phyloP scores from a whole-genome alignment of 116 monocot genomes.

The Papilionanthe hybrid region DNA sequence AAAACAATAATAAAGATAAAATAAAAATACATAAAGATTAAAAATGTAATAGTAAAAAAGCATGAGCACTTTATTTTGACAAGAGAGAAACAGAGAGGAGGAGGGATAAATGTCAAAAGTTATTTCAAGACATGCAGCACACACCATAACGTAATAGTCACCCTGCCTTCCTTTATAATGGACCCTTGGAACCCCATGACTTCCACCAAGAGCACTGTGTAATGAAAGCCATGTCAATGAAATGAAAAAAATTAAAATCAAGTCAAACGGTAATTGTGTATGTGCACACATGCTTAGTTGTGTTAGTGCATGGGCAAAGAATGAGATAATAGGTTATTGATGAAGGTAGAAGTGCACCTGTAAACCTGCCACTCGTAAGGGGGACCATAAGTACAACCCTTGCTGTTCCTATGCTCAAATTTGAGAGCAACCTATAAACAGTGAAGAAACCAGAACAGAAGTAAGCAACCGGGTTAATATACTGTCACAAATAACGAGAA shows the following conservation, averaged over 20 bases:
- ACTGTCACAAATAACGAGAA: not conserved
- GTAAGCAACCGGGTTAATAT: not conserved
- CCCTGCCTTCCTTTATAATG: slow-evolving; percentile 89
- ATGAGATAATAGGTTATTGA: not conserved
- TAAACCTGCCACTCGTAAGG: slow-evolving; percentile 98
- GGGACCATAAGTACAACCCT: slow-evolving; percentile 87
- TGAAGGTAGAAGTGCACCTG: slow-evolving; percentile 27
- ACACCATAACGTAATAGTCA: slow-evolving; percentile 91
- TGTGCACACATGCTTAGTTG: not conserved
- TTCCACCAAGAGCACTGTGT: slow-evolving; percentile 73
- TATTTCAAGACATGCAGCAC: not conserved
- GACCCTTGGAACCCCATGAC: slow-evolving; percentile 76
- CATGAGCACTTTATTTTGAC: not conserved
- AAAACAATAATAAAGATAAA: not conserved
- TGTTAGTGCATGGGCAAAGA: not conserved
- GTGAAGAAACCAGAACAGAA: not conserved
- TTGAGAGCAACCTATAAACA: slow-evolving; percentile 73
- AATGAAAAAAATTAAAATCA: not conserved
- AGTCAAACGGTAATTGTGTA: not conserved
- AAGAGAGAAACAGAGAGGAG: not conserved
- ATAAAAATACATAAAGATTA: not conserved
- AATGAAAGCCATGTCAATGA: slow-evolving; percentile 10
- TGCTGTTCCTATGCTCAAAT: slow-evolving; percentile 85
- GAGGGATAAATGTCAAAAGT: not conserved
- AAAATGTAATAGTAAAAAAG: not conserved